phyloP scores from a whole-genome alignment of 148 eudicot genomes.

The Chenopodium berlandieri region DNA sequence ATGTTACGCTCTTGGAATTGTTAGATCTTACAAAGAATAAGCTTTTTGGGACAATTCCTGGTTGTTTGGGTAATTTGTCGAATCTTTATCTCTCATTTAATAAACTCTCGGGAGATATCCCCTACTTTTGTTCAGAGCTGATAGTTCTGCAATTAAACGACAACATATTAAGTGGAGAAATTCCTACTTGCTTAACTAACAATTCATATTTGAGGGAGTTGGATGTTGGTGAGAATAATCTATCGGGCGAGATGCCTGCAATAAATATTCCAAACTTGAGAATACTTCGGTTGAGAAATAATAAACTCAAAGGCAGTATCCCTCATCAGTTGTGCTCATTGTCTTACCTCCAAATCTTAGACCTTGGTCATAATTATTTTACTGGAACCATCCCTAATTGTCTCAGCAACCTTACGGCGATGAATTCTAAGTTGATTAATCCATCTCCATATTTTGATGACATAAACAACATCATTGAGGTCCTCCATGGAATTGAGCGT shows the following conservation, averaged over 20 bases:
- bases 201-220: background rate
- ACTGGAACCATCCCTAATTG: conserved; percentile 14
- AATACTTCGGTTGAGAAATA: conserved; percentile 9
- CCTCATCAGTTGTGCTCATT: conserved; percentile 18
- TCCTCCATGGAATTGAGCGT: conserved; percentile 17
- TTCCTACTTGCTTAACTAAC: conserved; percentile 4
- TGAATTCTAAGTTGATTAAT: background rate
- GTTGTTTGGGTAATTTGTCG: too few species aligned
- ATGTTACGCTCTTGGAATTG: background rate
- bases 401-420: conserved; percentile 2
- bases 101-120: too few species aligned
- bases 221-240: conserved; percentile 18
- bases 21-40: conserved; percentile 13
- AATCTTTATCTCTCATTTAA: too few species aligned
- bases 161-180: conserved; percentile 7
- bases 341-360: conserved; percentile 8
- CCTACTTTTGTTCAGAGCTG: background rate
- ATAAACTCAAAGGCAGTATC: conserved; percentile 12
- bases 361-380: conserved; percentile 5
- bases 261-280: background rate
- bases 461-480: background rate
- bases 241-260: background rate
- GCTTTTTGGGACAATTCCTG: conserved; percentile 1
- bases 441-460: background rate
- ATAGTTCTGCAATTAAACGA: conserved; percentile 13